A percentile compares a stretch with the other conserved stretches of the same genome.
Evolutionary conservation across 2,329 filamentous ascomycete genomes (phyloP).

Genomic region (Colletotrichum lupini): DNA sequence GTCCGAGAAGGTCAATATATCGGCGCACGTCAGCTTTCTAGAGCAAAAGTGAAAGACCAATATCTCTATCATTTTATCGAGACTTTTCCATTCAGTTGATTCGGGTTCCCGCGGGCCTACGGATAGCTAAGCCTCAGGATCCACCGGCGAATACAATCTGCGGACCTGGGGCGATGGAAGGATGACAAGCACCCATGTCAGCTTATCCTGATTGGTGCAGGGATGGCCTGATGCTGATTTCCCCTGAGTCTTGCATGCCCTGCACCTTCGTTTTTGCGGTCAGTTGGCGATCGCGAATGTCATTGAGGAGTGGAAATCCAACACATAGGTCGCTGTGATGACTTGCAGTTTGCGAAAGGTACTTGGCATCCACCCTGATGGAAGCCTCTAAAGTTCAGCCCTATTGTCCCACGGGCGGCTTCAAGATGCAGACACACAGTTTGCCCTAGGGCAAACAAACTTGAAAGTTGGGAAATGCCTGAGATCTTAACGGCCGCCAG

Average conservation of each 20-base stretch:
- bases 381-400: neutral
- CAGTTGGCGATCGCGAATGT: neutral
- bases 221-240: neutral
- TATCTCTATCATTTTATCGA: neutral
- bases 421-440: neutral
- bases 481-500: neutral
- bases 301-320: neutral
- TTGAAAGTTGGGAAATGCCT: neutral
- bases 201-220: neutral
- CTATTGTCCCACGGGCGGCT: neutral
- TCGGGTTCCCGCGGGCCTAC: neutral
- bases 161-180: neutral
- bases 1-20: no score
- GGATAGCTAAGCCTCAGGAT: neutral
- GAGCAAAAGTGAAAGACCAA: no score
- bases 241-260: neutral
- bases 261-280: neutral
- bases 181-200: neutral
- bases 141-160: neutral
- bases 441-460: neutral
- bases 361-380: neutral
- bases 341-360: neutral
- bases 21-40: no score
- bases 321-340: neutral
- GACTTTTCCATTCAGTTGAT: neutral